Percentiles rank a stretch among this genome's conserved stretches.
Conservation (phyloP, 1,284 basidiomycete genomes). For the Papiliotrema nemorosa region DNA sequence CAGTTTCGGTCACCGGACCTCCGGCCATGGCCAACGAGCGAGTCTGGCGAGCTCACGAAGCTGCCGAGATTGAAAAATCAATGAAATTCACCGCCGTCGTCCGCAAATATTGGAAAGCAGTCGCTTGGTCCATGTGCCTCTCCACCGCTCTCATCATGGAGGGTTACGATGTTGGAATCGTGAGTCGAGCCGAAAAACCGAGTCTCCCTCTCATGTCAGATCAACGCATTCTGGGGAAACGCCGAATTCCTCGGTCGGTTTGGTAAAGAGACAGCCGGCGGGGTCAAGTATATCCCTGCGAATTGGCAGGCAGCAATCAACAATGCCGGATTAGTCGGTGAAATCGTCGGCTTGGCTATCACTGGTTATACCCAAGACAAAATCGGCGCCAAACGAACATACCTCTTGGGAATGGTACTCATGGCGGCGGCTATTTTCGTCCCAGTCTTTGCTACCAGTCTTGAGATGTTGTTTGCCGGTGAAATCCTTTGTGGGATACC, state of each 20-base stretch:
- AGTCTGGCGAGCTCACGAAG: too few species aligned
- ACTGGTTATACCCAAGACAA: constrained; percentile 12
- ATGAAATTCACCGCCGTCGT: too few species aligned
- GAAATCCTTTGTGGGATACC: constrained; percentile 36
- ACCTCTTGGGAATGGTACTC: constrained; percentile 19
- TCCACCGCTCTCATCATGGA: constrained; percentile 17
- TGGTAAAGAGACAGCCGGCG: too few species aligned
- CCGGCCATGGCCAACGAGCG: too few species aligned
- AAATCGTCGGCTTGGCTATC: constrained; percentile 40
- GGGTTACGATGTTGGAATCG: background rate
- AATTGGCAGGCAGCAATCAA: constrained; percentile 51
- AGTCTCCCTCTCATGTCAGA: too few species aligned
- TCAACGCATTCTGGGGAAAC: too few species aligned
- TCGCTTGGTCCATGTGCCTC: constrained; percentile 50
- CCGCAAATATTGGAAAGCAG: constrained; percentile 54
- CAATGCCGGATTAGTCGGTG: constrained; percentile 35
- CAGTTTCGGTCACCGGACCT: too few species aligned
- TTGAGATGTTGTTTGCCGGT: constrained; percentile 27
- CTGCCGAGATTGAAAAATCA: too few species aligned
- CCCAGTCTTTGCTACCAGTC: constrained; percentile 27
- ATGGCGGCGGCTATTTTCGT: constrained; percentile 22
- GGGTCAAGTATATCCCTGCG: constrained; percentile 48
- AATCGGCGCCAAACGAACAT: constrained; percentile 33
- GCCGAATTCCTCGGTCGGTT: too few species aligned
- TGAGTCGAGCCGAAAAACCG: too few species aligned